Evolutionary conservation across 2,329 filamentous ascomycete genomes (phyloP).

Genomic region (Hirsutella minnesotensis): DNA sequence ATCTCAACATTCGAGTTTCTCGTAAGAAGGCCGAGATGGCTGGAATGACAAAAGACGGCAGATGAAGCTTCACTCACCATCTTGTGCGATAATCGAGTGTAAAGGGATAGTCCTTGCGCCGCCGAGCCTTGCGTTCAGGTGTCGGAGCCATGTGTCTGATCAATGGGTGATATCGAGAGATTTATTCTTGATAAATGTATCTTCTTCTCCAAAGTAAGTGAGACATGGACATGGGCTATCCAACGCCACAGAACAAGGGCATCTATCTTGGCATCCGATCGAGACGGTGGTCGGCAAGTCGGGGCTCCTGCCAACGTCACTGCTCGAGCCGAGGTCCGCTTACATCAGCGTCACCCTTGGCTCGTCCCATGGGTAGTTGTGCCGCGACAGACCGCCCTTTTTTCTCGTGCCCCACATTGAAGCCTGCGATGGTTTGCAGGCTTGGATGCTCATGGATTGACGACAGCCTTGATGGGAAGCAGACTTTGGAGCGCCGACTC

Average conservation of each 20-base stretch:
- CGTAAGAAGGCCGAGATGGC: no score
- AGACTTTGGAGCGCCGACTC: not conserved
- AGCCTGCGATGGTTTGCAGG: not conserved
- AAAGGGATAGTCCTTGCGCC: constrained; percentile 64
- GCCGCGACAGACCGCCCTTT: constrained; percentile 16
- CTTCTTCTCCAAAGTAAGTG: no score
- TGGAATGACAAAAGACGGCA: no score
- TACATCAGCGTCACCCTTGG: not conserved
- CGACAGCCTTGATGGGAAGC: not conserved
- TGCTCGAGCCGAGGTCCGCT: not conserved
- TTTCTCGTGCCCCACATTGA: constrained; percentile 1
- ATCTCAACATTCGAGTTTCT: no score
- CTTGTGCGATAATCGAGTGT: constrained; percentile 72
- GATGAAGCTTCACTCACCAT: constrained; percentile 57
- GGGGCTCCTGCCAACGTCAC: not conserved
- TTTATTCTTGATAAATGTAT: no score
- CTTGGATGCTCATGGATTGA: not conserved
- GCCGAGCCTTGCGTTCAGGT: constrained; percentile 44
- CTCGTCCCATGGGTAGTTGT: constrained; percentile 8
- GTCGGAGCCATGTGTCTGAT: constrained; percentile 6
- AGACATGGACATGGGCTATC: no score
- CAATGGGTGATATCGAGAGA: no score
- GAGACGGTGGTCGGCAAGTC: no score
- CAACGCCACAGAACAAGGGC: no score
- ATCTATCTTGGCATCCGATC: no score